Base-by-base conservation (phyloP, 2,329 filamentous ascomycete species). In the Apiospora arundinis region DNA sequence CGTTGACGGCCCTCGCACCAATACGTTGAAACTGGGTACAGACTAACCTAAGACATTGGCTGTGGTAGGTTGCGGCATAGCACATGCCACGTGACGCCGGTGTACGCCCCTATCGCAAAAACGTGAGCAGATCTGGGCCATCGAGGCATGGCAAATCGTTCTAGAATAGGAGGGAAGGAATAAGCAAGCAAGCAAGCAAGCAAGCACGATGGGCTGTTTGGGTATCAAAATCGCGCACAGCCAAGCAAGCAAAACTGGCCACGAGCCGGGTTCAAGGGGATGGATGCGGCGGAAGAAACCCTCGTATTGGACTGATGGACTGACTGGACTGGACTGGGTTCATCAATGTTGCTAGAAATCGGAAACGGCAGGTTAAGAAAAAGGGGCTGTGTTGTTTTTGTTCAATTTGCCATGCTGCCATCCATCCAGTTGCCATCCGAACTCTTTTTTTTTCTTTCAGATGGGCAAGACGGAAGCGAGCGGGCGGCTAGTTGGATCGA, bases 251-350 rank as follows among this genome's bases (percentile, higher is more conserved):
- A 37, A 18, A 37, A 21, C 32, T 16, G 49, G 14, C 48, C 48
- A 52, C 23, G 48, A 14, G 48, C 23, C 48, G 14, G 40, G 12
- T 46, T 32, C n/a, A n/a, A 49, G 4, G 40, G 40, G 40, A 23
- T 49, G n/a, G 25, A n/a, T 32, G 25, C 37, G 52, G 52, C 6
- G 52, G 44, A 32, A 18, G 18, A 12, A 21, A 16, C 49, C 16
- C 52, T 60, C 52, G 52, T 60, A 32, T 60, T 37, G 49, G 25
- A 52, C n/a, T n/a, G n/a, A n/a, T n/a, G n/a, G n/a, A n/a, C n/a
- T n/a, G n/a, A n/a, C n/a, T n/a, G n/a, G n/a, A n/a, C n/a, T 37
- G 49, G 25, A 52, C 32, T 32, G 32, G 32, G 32, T 6, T 32
- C 32, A 32, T 32, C 32, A 32, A 32, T 32, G 32, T 25, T 25